Evolutionary conservation across 371 early-diverging fungal genomes (phyloP).

Genomic region (Entomophthora muscae): DNA sequence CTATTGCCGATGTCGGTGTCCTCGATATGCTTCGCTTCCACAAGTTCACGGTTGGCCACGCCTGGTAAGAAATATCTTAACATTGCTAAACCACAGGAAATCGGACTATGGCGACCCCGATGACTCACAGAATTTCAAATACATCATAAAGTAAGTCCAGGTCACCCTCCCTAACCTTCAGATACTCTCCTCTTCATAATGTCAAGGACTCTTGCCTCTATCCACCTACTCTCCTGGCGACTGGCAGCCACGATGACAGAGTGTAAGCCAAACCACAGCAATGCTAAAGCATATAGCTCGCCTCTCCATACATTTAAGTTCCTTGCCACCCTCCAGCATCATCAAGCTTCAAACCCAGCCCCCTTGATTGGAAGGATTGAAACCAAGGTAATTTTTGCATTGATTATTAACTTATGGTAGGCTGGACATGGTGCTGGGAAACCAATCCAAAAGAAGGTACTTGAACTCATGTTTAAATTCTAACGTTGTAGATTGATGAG

Average conservation of each 20-base stretch:
- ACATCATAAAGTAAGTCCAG: constrained; percentile 12
- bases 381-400: constrained; percentile 17
- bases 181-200: constrained; percentile 46
- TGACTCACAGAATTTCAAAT: constrained; percentile 20
- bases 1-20: constrained; percentile 27
- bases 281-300: constrained; percentile 7
- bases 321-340: constrained; percentile 38
- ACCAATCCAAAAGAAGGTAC: constrained; percentile 27
- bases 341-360: constrained; percentile 19
- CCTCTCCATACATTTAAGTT: constrained; percentile 36
- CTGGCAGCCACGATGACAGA: constrained; percentile 27
- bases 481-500: neutral
- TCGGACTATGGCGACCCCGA: constrained; percentile 32
- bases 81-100: constrained; percentile 1
- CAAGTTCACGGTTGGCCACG: constrained; percentile 36
- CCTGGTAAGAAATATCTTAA: constrained; percentile 15
- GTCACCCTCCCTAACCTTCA: neutral
- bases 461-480: constrained; percentile 1
- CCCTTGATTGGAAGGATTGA: constrained; percentile 40
- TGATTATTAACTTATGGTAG: neutral
- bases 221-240: constrained; percentile 22
- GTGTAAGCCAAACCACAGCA: constrained; percentile 13
- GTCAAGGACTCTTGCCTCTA: constrained; percentile 21
- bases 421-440: constrained; percentile 52
- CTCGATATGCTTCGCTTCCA: constrained; percentile 35